phyloP scores from a whole-genome alignment of 805 yeast species.

The Yamadazyma laniorum region DNA sequence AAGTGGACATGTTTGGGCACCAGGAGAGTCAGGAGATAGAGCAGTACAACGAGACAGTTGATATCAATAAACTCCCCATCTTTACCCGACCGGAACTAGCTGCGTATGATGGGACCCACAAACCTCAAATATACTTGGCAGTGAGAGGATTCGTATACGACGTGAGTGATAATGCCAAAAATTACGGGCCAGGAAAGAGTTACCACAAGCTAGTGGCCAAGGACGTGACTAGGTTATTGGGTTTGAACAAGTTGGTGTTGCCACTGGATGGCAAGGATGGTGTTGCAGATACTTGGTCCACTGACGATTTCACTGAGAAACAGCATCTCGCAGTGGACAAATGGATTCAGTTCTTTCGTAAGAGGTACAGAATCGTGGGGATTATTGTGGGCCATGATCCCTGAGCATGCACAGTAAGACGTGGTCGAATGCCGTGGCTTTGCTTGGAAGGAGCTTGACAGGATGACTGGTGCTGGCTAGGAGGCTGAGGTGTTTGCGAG shows the following conservation, averaged over 20 bases:
- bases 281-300: slow-evolving; percentile 42
- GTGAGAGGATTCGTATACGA: slow-evolving; percentile 78
- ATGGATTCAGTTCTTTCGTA: slow-evolving; percentile 67
- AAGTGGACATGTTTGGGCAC: slow-evolving; percentile 15
- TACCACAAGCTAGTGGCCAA: slow-evolving; percentile 72
- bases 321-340: slow-evolving; percentile 65
- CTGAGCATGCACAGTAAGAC: not conserved
- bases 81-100: slow-evolving; percentile 34
- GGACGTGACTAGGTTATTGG: slow-evolving; percentile 77
- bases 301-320: slow-evolving; percentile 52
- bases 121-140: slow-evolving; percentile 58
- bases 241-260: slow-evolving; percentile 47
- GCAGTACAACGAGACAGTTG: slow-evolving; percentile 28
- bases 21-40: slow-evolving; percentile 19
- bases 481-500: too few species aligned
- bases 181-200: slow-evolving; percentile 75
- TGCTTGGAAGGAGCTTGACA: too few species aligned
- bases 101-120: slow-evolving; percentile 29
- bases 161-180: slow-evolving; percentile 61
- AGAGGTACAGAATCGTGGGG: slow-evolving; percentile 39
- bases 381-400: slow-evolving; percentile 29
- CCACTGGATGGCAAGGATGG: slow-evolving; percentile 8
- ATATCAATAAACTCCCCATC: slow-evolving; percentile 28
- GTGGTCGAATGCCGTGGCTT: not conserved
- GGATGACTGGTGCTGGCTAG: too few species aligned